Evolutionary conservation across 257 asterid genomes (phyloP), one percentile per base, ranked within the genome.

Genomic region (Solanum lignicaule): DNA sequence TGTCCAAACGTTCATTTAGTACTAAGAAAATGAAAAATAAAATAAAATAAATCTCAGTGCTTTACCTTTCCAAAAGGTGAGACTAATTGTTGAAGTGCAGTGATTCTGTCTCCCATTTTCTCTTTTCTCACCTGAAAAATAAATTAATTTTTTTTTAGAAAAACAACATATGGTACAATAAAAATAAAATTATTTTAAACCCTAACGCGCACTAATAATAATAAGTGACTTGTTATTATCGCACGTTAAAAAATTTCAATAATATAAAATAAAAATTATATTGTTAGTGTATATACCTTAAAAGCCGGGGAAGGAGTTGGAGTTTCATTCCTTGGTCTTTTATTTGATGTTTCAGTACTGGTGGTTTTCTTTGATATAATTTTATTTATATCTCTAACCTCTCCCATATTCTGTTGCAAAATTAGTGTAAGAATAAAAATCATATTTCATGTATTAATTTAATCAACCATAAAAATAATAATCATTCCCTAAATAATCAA

Each of bases 1-100:
- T 20, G 62, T 52, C 1, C n/a, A 48, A 48, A 48, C 60, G 4
- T 48, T 5, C 3, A 48, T 48, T 48, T 5, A 15, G 1, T 16
- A 48, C 60, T 16, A 0, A 16, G 8, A 16, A 48, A 48, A 48
- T 15, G 3, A 48, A 48, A 48, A 48, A 15, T 48, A 48, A 48
- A 41, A 41, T 43, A 12, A 43, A 52, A 52, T 18, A 18, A 52
- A 7, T 52, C 62, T 52, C 62, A 16, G 58, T 27, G 81, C 86
- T 87, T 27, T 93, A 95, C 98, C 98, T 95, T 95, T 88, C 98
- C 98, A 88, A 95, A 95, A 86, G 98, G 98, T 76, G 98, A 95
- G 88, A 94, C 98, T 39, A 95, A 86, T 87, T 94, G 98, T 94
- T 95, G 98, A 87, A 95, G 96, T 86, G 98, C 95, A 74, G 98